These are phyloP conservation scores for Biscutella laevigata DNA, from an alignment of 441 rosid species.

Conservation along the genomic window DNA sequence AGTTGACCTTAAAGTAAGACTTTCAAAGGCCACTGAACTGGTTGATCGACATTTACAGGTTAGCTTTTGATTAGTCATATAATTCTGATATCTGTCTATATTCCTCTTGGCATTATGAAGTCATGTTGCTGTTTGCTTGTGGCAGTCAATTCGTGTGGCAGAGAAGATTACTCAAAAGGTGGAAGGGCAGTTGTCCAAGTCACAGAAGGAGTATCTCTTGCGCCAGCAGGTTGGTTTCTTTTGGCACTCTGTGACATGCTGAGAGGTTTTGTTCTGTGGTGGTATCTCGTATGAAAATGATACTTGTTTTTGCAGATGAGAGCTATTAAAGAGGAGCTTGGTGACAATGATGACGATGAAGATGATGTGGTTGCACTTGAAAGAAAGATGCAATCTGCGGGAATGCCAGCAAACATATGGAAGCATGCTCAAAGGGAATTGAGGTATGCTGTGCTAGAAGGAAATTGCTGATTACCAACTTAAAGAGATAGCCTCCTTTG, in stretches of 20 bases:
- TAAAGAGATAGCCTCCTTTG: neutral
- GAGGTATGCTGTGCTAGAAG: constrained; percentile 42
- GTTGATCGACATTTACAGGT: constrained; percentile 99
- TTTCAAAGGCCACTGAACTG: constrained; percentile 90
- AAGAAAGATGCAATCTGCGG: constrained; percentile 91
- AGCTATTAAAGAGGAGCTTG: constrained; percentile 99
- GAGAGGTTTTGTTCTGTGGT: constrained; percentile 6
- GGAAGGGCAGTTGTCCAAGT: constrained; percentile 96
- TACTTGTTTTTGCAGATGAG: constrained; percentile 56
- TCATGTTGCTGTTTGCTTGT: constrained; percentile 28
- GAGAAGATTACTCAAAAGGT: constrained; percentile 98
- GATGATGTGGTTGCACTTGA: constrained; percentile 93
- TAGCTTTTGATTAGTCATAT: constrained; percentile 20
- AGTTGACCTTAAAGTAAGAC: constrained; percentile 81
- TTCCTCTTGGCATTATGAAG: constrained; percentile 24
- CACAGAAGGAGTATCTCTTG: constrained; percentile 96
- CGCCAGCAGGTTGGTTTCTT: constrained; percentile 84
- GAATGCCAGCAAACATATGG: constrained; percentile 90
- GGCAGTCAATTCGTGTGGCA: constrained; percentile 98
- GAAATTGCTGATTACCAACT: neutral
- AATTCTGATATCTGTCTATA: neutral
- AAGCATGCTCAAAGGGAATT: constrained; percentile 96
- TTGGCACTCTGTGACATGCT: neutral
- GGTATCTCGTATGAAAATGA: neutral
- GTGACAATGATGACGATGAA: constrained; percentile 96